Percentiles rank a stretch among this genome's conserved stretches.
These are phyloP conservation scores for Chaetomiaceae sp. DNA, from an alignment of 2,329 filamentous ascomycete species.

Conservation along the genomic window DNA sequence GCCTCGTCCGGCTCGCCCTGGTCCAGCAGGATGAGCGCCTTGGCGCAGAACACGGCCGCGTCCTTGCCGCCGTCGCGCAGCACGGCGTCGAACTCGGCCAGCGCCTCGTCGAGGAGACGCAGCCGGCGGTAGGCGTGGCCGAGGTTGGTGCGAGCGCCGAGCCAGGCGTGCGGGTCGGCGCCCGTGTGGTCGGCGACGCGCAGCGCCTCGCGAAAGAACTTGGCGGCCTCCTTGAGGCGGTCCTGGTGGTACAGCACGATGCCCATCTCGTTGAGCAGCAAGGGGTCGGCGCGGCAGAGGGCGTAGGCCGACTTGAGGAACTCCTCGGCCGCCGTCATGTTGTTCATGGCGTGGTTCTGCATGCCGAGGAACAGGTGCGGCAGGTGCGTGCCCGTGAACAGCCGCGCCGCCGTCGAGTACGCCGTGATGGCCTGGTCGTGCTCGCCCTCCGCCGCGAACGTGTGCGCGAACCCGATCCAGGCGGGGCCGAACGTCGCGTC, in stretches of 20 bases:
- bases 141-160: slow-evolving; percentile 80
- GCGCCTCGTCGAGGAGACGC: slow-evolving; percentile 61
- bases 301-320: slow-evolving; percentile 86
- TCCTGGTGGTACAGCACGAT: slow-evolving; percentile 94
- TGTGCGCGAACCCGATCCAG: slow-evolving; percentile 98
- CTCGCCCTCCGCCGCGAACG: slow-evolving; percentile 94
- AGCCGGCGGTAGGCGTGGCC: slow-evolving; percentile 78
- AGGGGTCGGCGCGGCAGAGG: slow-evolving; percentile 75
- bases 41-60: slow-evolving; percentile 69
- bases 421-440: slow-evolving; percentile 97
- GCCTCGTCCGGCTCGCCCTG: slow-evolving; percentile 69
- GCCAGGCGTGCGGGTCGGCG: slow-evolving; percentile 73
- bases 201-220: slow-evolving; percentile 72
- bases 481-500: slow-evolving; percentile 95
- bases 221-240: slow-evolving; percentile 65
- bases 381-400: slow-evolving; percentile 95
- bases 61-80: slow-evolving; percentile 76
- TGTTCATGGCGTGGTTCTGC: slow-evolving; percentile 95
- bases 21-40: slow-evolving; percentile 79
- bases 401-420: slow-evolving; percentile 86
- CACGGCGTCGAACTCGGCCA: slow-evolving; percentile 81
- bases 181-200: slow-evolving; percentile 73
- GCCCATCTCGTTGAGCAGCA: slow-evolving; percentile 92
- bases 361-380: slow-evolving; percentile 95
- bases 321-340: slow-evolving; percentile 87